Evolutionary conservation across 192 early-diverging fungal genomes (phyloP), one percentile per base, ranked within the genome.

Genomic region (Linnemannia elongata): DNA sequence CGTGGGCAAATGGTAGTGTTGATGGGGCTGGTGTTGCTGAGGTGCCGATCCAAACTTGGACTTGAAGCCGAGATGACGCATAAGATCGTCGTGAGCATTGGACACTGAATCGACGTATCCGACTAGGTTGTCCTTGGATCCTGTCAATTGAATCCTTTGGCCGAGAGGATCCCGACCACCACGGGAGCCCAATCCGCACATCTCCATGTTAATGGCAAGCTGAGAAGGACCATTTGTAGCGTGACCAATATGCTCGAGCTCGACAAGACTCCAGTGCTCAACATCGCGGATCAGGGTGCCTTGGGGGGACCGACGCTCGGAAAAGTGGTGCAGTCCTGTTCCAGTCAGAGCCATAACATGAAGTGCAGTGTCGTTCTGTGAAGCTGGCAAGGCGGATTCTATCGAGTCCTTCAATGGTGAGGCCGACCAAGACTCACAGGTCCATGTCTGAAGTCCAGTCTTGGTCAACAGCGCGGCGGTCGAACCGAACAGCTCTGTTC

Each of bases 241-340:
- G 3, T 70, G 20, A 27, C 17, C 7, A 22, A 87, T 10, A 10
- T 78, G 15, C 36, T 87, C 85, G 13, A 87, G 78, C 63, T 87
- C 85, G 24, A 87, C 10, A 30, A 87, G 35, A 49, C 79, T 87
- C 85, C 85, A 87, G 36, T 87, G 85, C 52, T 81, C 85, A 71
- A 87, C 33, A 72, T 76, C 74, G 17, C 80, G 27, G 38, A 45
- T 20, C 15, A 44, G 57, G 22, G 36, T 44, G 4, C 41, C 27
- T 3, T 27, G 10, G 12, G 75, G 60, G 3, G 38, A 33, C 18
- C 36, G 60, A 35, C 44, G 77, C 33, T 87, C 85, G n/a, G 47
- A 57, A 42, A 47, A 87, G 69, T 87, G 80, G 44, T 87, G 85
- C 24, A 87, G 55, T 47, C 85, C 85, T 20, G 79, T 81, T 4